Evolutionary conservation across 2,329 filamentous ascomycete species (phyloP).

Genomic region (Aspergillus fumigatus): DNA sequence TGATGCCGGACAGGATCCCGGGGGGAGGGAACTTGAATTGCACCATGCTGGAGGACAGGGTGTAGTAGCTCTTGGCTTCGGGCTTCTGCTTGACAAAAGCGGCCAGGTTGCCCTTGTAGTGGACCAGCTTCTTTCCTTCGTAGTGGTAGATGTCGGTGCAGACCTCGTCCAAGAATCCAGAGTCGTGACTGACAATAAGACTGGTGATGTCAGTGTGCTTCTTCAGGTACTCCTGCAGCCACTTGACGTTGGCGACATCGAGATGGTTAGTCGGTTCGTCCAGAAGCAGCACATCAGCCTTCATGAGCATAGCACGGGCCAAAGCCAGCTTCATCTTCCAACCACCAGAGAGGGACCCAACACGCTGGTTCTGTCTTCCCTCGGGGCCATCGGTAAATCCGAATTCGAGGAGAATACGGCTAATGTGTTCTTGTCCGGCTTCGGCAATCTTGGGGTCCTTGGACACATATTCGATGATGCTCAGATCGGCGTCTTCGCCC

Average conservation of each 20-base stretch:
- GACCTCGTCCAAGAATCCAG: constrained; percentile 91
- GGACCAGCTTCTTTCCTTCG: constrained; percentile 86
- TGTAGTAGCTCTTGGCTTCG: constrained; percentile 98
- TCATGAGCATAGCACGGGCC: constrained; percentile 92
- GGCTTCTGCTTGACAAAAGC: constrained; percentile 82
- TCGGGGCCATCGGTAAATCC: constrained; percentile 89
- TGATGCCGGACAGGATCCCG: constrained; percentile 90
- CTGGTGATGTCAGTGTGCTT: constrained; percentile 94
- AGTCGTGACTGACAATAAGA: constrained; percentile 98
- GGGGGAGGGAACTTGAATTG: constrained; percentile 98
- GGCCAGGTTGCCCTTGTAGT: constrained; percentile 49
- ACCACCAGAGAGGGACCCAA: constrained; percentile 91
- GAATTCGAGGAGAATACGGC: constrained; percentile 79
- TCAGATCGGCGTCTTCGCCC: constrained; percentile 94
- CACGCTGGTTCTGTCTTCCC: constrained; percentile 80
- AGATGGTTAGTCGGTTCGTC: constrained; percentile 99
- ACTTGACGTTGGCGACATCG: constrained; percentile 92
- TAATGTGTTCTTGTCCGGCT: constrained; percentile 75
- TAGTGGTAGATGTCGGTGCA: constrained; percentile 99
- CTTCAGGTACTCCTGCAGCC: constrained; percentile 94
- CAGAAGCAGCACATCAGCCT: constrained; percentile 90
- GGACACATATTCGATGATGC: constrained; percentile 85
- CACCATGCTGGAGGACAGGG: constrained; percentile 77
- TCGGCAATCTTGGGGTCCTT: constrained; percentile 83
- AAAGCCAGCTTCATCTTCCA: constrained; percentile 99